Evolutionary conservation across 805 yeast species (phyloP), one percentile per base, ranked within the genome.

Genomic region (Candida peoriensis): DNA sequence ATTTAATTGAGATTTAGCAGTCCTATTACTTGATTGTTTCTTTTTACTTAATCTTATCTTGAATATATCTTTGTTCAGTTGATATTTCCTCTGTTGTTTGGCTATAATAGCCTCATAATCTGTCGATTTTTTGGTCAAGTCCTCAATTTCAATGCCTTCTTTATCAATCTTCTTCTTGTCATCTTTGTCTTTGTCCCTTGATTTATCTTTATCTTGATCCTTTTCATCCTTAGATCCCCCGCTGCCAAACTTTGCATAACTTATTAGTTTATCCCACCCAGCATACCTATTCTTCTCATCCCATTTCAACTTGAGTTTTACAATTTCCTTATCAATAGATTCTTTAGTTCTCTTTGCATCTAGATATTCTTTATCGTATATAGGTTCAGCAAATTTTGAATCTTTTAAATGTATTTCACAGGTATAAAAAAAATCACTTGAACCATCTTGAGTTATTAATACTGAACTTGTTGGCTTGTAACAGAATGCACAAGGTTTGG

Each of bases 11-110:
- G 24, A 51, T 55, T 42, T 60, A 57, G 12, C 14, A n/a, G n/a
- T n/a, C n/a, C n/a, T n/a, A n/a, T n/a, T n/a, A 12, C 27, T 17
- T 21, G 30, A 37, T 18, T 43, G 42, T 17, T 38, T 44, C 38
- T 44, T 44, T 37, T 48, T 55, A 22, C 57, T 59, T 7, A 65
- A 34, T 32, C 77, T 41, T 19, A 60, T 56, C 33, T 49, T 58
- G 48, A 54, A 68, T n/a, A 71, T 63, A 34, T 60, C 66, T 23
- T 55, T 52, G 39, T 68, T 54, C 35, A 71, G 51, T 16, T 47
- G 51, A 47, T 47, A 70, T 4, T 46, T 45, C 41, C 67, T 62
- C 40, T 65, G 70, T 30, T 50, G 54, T 17, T 41, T 42, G 8
- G 38, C 36, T 3, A 71, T 46, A 8, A 53, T 39, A 6, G 27